Base-by-base conservation (phyloP, 2,329 filamentous ascomycete genomes). In the Epichloe aotearoae region DNA sequence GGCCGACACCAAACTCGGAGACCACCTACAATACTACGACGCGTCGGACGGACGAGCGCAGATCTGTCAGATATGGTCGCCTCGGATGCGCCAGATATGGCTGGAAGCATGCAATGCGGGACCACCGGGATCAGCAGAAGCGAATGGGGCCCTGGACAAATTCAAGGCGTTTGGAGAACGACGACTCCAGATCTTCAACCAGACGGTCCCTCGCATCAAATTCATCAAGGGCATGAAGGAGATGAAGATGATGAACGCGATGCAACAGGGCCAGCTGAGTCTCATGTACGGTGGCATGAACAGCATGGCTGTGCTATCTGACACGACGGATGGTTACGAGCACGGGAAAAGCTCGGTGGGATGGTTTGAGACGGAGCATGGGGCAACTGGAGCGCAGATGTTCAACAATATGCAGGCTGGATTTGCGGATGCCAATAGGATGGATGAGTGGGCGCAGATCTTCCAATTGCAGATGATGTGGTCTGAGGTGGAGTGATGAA, bases 31-130 rank as follows among this genome's bases (percentile, higher is more conserved):
- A 0, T 52, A 67, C 40, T 61, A 63, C 14, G 57, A 47, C 1
- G 53, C 50, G 1, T 53, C 55, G 5, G 58, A 66, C 11, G 54
- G 61, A 12, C 56, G 58, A 0, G 41, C 55, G 2, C 54, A 61
- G 5, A 64, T 66, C 39, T 70, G 68, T 46, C 63, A 65, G 36
- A 57, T 69, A 5, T 69, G 66, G 62, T 67, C 66, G 3, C 62
- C 62, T 1, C 62, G 67, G 5, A 69, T 70, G 66, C 66, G 68
- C n/a, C 56, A 46, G 1, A 59, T 66, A 55, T 69, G 63, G 59
- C 54, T 58, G 2, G 54, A 57, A 10, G 59, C 49, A 0, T 68
- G 64, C 47, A 55, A 52, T 0, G 61, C 59, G 1, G 62, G 64
- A 1, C 46, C 50, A 0, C 57, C 60, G 0, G 62, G 57, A 4